Evolutionary conservation across 108 stramenopile species (phyloP).

Genomic region (Parietichytrium sp.): DNA sequence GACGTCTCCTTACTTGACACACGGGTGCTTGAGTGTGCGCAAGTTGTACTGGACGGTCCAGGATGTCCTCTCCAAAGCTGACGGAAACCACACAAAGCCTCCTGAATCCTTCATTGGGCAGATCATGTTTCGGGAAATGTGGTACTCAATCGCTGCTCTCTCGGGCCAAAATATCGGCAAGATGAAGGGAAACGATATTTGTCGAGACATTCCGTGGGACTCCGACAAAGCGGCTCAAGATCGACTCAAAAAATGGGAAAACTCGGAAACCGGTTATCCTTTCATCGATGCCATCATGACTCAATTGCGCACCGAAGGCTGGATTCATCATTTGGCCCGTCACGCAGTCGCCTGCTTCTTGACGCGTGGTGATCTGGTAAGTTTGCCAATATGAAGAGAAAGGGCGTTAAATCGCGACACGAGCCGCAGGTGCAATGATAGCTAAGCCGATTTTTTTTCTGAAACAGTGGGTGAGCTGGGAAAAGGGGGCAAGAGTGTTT

Average conservation of each 20-base stretch:
- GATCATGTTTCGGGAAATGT: constrained; percentile 88
- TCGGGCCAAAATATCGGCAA: constrained; percentile 63
- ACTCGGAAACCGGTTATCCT: constrained; percentile 87
- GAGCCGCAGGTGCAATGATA: too few species aligned
- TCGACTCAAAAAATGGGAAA: constrained; percentile 78
- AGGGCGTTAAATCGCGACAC: too few species aligned
- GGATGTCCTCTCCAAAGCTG: constrained; percentile 44
- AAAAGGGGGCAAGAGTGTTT: constrained; percentile 76
- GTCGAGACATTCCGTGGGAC: constrained; percentile 80
- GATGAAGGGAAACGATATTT: constrained; percentile 75
- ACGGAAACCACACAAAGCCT: constrained; percentile 70
- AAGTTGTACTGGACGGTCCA: constrained; percentile 55
- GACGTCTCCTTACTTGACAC: constrained; percentile 69
- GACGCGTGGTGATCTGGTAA: constrained; percentile 91
- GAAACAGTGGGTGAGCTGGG: constrained; percentile 94
- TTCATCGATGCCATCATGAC: constrained; percentile 94
- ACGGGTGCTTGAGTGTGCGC: constrained; percentile 62
- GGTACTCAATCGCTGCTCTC: constrained; percentile 72
- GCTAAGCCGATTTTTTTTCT: too few species aligned
- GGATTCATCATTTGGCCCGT: constrained; percentile 92
- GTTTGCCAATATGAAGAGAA: too few species aligned
- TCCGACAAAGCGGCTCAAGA: constrained; percentile 60
- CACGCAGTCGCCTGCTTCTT: constrained; percentile 96
- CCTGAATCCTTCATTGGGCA: constrained; percentile 90
- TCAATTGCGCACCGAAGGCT: constrained; percentile 81